These are phyloP conservation scores for Daldinia sp. DNA, from an alignment of 2,329 filamentous ascomycete species.

Conservation along the genomic window DNA sequence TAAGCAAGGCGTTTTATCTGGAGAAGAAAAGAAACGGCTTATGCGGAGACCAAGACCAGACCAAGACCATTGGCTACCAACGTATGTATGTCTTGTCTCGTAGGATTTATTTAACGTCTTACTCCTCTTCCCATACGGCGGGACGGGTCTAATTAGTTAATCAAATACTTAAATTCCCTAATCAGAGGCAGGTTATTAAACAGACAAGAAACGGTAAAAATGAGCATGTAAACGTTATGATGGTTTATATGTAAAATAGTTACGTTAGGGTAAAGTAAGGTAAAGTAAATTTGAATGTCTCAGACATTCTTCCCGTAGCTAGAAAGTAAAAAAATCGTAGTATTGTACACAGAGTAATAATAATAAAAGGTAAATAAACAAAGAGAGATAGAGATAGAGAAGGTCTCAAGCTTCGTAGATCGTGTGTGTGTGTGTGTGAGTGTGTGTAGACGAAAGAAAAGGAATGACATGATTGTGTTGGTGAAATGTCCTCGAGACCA, in stretches of 20 bases:
- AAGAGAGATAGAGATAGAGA: conserved; percentile 27
- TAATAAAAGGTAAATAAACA: conserved; percentile 31
- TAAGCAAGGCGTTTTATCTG: neutral
- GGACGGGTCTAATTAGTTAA: neutral
- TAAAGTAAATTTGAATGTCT: conserved; percentile 25
- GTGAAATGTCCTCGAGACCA: conserved; percentile 15
- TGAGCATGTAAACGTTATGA: neutral
- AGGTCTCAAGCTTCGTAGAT: conserved; percentile 10
- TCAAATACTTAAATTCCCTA: neutral
- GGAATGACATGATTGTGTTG: conserved; percentile 8
- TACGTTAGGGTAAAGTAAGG: neutral
- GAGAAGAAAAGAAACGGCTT: neutral
- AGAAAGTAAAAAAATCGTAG: conserved; percentile 9
- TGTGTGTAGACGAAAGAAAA: conserved; percentile 2
- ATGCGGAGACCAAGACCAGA: neutral
- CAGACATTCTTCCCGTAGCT: conserved; percentile 13
- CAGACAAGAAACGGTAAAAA: neutral
- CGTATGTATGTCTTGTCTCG: conserved; percentile 8
- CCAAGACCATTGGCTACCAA: neutral
- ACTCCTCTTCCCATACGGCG: neutral
- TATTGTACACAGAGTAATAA: conserved; percentile 40
- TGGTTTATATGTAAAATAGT: conserved; percentile 4
- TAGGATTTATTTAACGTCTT: neutral
- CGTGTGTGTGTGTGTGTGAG: conserved; percentile 7
- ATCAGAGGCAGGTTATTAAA: neutral